phyloP scores from a whole-genome alignment of 495 filamentous ascomycete genomes.

The Lophium mytilinum region DNA sequence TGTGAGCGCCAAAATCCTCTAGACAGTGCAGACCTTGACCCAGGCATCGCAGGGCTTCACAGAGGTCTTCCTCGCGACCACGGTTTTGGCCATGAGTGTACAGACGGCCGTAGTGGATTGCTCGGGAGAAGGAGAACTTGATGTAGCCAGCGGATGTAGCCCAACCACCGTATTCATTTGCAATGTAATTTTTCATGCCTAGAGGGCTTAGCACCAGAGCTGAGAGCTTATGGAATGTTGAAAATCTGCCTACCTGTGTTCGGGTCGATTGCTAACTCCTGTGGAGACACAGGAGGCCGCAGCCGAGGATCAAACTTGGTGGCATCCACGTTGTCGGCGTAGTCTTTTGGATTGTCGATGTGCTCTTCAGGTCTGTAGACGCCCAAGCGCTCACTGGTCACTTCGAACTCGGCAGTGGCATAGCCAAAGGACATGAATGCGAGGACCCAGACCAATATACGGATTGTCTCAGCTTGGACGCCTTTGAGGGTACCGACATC shows the following conservation, averaged over 20 bases:
- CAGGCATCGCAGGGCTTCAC: slow-evolving; percentile 78
- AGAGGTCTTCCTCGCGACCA: slow-evolving; percentile 78
- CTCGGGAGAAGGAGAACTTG: slow-evolving; percentile 70
- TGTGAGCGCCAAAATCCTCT: slow-evolving; percentile 93
- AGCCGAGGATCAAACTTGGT: slow-evolving; percentile 76
- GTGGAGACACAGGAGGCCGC: slow-evolving; percentile 60
- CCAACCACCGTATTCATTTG: slow-evolving; percentile 77
- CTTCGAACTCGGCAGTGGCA: slow-evolving; percentile 94
- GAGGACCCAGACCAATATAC: slow-evolving; percentile 83
- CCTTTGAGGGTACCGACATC: slow-evolving; percentile 87
- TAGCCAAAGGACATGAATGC: slow-evolving; percentile 92
- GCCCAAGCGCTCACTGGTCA: slow-evolving; percentile 82
- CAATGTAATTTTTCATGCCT: slow-evolving; percentile 97
- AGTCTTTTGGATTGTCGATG: slow-evolving; percentile 85
- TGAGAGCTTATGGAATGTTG: not conserved
- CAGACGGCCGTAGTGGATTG: slow-evolving; percentile 81
- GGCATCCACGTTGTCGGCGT: slow-evolving; percentile 83
- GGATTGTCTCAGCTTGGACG: slow-evolving; percentile 82
- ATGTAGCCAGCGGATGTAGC: slow-evolving; percentile 88
- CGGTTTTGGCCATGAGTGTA: slow-evolving; percentile 65
- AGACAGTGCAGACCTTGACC: slow-evolving; percentile 90
- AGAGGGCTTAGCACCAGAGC: not conserved
- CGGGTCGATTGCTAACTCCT: slow-evolving; percentile 75
- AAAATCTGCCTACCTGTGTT: slow-evolving; percentile 46
- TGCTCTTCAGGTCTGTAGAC: slow-evolving; percentile 94